These are phyloP conservation scores for Botryotinia convoluta DNA, from an alignment of 2,329 filamentous ascomycete species.

Conservation along the genomic window DNA sequence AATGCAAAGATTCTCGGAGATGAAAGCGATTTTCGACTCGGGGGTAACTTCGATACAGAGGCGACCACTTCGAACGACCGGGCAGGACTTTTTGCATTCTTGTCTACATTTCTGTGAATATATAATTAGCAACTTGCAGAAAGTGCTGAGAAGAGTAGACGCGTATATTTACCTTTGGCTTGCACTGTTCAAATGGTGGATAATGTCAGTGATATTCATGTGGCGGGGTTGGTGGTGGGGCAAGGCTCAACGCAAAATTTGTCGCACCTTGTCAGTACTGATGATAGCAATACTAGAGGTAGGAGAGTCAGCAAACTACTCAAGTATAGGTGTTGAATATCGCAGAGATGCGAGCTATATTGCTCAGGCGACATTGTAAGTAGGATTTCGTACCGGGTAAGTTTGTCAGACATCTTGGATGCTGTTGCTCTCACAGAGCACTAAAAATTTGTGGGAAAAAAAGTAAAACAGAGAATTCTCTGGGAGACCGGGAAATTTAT, in stretches of 20 bases:
- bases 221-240: slow-evolving; percentile 41
- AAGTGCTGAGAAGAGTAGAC: slow-evolving; percentile 12
- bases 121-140: slow-evolving; percentile 36
- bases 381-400: slow-evolving; percentile 75
- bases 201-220: slow-evolving; percentile 42
- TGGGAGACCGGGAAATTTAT: not conserved
- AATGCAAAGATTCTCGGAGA: slow-evolving; percentile 93
- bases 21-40: slow-evolving; percentile 93
- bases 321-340: not conserved
- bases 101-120: slow-evolving; percentile 83
- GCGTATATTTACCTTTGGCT: slow-evolving; percentile 66
- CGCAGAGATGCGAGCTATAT: not conserved
- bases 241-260: slow-evolving; percentile 39
- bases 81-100: slow-evolving; percentile 98
- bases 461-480: not conserved
- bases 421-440: slow-evolving; percentile 14
- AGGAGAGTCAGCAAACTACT: slow-evolving; percentile 19
- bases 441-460: not conserved
- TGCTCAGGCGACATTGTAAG: not conserved
- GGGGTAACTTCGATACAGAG: slow-evolving; percentile 91
- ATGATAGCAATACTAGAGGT: slow-evolving; percentile 88
- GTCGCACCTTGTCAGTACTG: slow-evolving; percentile 88
- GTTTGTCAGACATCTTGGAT: slow-evolving; percentile 76
- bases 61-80: slow-evolving; percentile 95
- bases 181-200: slow-evolving; percentile 59